Percentiles rank a stretch among this genome's conserved stretches.
phyloP scores from a whole-genome alignment of 2,329 filamentous ascomycete genomes.

The Sporothrix pallida region DNA sequence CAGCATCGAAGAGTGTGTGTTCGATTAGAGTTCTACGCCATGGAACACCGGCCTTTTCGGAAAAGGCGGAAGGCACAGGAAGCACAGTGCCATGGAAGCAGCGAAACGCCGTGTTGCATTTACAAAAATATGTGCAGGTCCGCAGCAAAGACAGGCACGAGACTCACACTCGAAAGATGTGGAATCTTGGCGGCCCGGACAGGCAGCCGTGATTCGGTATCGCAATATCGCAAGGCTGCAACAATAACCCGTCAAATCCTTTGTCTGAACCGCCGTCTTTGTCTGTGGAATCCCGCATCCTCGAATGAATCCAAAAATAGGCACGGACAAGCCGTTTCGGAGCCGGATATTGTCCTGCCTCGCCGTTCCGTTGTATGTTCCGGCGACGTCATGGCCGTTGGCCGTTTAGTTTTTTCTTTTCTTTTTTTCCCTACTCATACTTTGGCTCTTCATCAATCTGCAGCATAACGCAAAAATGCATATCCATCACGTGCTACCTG shows the following conservation, averaged over 20 bases:
- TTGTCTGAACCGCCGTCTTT: background rate
- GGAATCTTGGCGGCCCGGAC: background rate
- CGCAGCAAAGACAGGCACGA: background rate
- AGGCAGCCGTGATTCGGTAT: background rate
- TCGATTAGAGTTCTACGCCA: background rate
- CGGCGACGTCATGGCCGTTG: background rate
- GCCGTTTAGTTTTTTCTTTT: background rate
- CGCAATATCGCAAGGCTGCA: constrained; percentile 4
- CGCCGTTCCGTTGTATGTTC: background rate
- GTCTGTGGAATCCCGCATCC: constrained; percentile 1
- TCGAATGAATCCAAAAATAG: background rate
- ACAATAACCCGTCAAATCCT: background rate
- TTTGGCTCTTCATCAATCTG: background rate
- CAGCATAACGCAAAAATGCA: no score
- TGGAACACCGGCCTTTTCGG: background rate
- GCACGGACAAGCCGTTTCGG: background rate
- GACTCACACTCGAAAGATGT: background rate
- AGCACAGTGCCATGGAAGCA: background rate
- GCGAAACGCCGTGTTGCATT: background rate
- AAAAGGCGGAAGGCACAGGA: background rate
- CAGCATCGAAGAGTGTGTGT: background rate
- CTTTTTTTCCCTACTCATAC: background rate
- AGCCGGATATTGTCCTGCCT: background rate
- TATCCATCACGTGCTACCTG: background rate
- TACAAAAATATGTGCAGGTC: background rate